Evolutionary conservation across 2,329 filamentous ascomycete genomes (phyloP), one percentile per base, ranked within the genome.

Genomic region (Orbilia javanica): DNA sequence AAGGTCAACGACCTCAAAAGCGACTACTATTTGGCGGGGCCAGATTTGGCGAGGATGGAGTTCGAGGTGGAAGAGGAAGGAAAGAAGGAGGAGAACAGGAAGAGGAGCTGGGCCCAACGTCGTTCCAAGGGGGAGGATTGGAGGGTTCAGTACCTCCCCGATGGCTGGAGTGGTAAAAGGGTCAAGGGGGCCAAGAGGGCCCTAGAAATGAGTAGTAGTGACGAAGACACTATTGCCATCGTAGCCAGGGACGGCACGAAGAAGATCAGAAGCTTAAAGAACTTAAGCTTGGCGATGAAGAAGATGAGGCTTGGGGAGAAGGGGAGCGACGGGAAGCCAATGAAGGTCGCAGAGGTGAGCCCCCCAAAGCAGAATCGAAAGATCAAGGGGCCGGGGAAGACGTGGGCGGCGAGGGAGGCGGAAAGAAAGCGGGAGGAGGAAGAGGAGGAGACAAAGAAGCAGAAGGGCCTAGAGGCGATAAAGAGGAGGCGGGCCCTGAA

Each of bases 21-120:
- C 34, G 50, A 67, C 4, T 76, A 60, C 22, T 76, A 64, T 31
- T 1, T 64, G 13, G 13, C 31, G 4, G 48, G 63, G 11, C 36
- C 55, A 13, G 64, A 44, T 11, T 1, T 76, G 8, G 3, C 3
- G 6, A 39, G 22, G 11, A 7, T 55, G 1, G 53, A 75, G 18
- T 75, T 63, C 13, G 15, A 18, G 15, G 20, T 31, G 34, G 50
- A 52, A 11, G 34, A 48, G 7, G 5, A 64, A 20, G 15, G 60
- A 10, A 39, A 31, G 20, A 62, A 10, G 3, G 60, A 42, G 15
- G 18, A 15, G 34, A 5, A 34, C n/a, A 52, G 31, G 15, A 52
- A 18, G 22, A 53, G 13, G n/a, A 11, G 29, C 11, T 36, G 42
- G 27, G 42, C 15, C 22, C 15, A 25, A 36, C 29, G 22, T 7